Percentiles rank a stretch among this genome's conserved stretches.
These are phyloP conservation scores for Spiromastix sp. DNA, from an alignment of 2,329 filamentous ascomycete genomes.

Conservation along the genomic window DNA sequence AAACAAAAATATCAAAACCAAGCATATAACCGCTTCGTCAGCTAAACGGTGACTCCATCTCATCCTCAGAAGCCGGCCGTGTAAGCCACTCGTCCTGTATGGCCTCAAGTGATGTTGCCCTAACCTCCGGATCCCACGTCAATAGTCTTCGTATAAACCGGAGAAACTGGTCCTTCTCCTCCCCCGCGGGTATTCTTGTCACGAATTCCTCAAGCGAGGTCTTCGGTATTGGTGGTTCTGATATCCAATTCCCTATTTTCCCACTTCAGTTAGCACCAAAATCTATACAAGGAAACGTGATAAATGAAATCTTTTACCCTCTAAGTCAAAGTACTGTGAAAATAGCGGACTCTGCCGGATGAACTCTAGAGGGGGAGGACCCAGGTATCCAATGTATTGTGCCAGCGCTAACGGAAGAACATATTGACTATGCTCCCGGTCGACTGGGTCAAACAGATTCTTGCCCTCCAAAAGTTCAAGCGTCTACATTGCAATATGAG, in stretches of 20 bases:
- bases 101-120: constrained; percentile 12
- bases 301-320: constrained; percentile 2
- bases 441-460: constrained; percentile 19
- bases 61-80: too few species aligned
- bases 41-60: too few species aligned
- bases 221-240: constrained; percentile 13
- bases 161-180: constrained; percentile 18
- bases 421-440: constrained; percentile 16
- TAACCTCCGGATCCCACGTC: constrained; percentile 15
- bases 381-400: too few species aligned
- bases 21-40: too few species aligned
- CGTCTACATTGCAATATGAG: constrained; percentile 13
- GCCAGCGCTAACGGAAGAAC: constrained; percentile 17
- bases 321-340: constrained; percentile 13
- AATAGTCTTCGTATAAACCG: constrained; percentile 18
- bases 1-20: too few species aligned
- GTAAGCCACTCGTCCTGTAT: constrained; percentile 16
- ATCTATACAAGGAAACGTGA: background rate
- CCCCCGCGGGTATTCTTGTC: constrained; percentile 13
- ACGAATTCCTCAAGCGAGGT: constrained; percentile 11
- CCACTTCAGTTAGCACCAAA: background rate
- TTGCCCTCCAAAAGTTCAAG: constrained; percentile 19
- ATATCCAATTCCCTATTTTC: constrained; percentile 14
- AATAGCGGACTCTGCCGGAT: constrained; percentile 14
- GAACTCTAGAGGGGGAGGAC: constrained; percentile 17